Conservation (phyloP, 2,329 filamentous ascomycete genomes). For the Ampelomyces quisqualis region DNA sequence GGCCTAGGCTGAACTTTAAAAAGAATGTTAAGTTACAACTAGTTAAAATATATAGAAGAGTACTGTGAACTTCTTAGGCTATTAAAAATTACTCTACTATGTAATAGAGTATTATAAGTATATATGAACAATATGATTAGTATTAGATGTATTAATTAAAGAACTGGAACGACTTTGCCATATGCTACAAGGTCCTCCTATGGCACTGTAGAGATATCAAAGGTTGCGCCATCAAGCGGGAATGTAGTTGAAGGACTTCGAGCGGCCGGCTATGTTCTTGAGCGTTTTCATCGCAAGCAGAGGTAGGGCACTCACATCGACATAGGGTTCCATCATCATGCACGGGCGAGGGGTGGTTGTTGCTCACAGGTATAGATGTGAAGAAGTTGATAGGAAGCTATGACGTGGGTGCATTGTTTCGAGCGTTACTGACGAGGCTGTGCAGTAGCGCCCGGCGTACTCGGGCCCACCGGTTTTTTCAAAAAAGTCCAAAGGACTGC, state of each 20-base stretch:
- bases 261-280: conserved; percentile 2
- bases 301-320: conserved; percentile 3
- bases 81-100: no score
- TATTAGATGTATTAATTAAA: no score
- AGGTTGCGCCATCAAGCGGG: conserved; percentile 2
- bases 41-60: no score
- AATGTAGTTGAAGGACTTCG: conserved; percentile 3
- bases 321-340: conserved; percentile 1
- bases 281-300: conserved; percentile 3
- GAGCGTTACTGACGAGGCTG: no score
- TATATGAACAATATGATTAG: no score
- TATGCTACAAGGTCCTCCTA: conserved; percentile 2
- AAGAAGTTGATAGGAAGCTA: conserved; percentile 1
- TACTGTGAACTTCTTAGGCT: no score
- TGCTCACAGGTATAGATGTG: conserved; percentile 1
- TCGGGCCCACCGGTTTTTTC: no score
- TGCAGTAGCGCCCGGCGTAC: no score
- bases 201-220: conserved; percentile 2
- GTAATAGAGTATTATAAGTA: no score
- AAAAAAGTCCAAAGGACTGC: no score
- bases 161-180: conserved; percentile 3
- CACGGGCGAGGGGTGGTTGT: conserved; percentile 1
- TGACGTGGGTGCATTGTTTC: neutral
- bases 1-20: no score
- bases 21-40: no score